phyloP scores from a whole-genome alignment of 2,329 filamentous ascomycete genomes.

The Penicillium sp. region DNA sequence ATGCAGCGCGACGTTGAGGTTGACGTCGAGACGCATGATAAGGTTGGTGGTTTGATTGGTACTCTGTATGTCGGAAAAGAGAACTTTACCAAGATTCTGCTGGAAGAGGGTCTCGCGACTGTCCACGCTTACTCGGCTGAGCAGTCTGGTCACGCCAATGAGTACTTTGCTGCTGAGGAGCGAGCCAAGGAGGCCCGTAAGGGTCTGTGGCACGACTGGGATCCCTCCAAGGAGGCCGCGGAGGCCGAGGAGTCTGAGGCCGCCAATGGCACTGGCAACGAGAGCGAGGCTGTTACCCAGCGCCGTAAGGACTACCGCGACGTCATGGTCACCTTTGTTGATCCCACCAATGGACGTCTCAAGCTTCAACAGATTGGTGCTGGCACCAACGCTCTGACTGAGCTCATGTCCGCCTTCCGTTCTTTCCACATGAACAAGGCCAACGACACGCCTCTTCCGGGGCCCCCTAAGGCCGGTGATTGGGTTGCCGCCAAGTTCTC shows the following conservation, averaged over 20 bases:
- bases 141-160: conserved; percentile 85
- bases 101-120: conserved; percentile 90
- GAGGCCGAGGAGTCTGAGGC: conserved; percentile 55
- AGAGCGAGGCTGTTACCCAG: conserved; percentile 58
- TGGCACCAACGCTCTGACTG: conserved; percentile 81
- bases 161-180: conserved; percentile 85
- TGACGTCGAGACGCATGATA: conserved; percentile 92
- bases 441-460: conserved; percentile 74
- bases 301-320: conserved; percentile 90
- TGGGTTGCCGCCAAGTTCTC: conserved; percentile 90
- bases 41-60: conserved; percentile 96
- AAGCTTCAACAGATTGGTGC: conserved; percentile 91
- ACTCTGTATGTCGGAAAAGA: conserved; percentile 92
- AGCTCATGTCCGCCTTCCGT: conserved; percentile 88
- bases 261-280: conserved; percentile 55
- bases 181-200: conserved; percentile 87
- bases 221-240: conserved; percentile 80
- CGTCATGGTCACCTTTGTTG: conserved; percentile 88
- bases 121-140: conserved; percentile 96
- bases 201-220: conserved; percentile 92
- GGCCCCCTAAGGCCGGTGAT: conserved; percentile 86
- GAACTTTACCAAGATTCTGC: conserved; percentile 89
- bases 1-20: conserved; percentile 96
- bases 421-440: conserved; percentile 85
- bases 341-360: conserved; percentile 72